Conservation (phyloP, 768 basidiomycete genomes). For the Boletales sp. region DNA sequence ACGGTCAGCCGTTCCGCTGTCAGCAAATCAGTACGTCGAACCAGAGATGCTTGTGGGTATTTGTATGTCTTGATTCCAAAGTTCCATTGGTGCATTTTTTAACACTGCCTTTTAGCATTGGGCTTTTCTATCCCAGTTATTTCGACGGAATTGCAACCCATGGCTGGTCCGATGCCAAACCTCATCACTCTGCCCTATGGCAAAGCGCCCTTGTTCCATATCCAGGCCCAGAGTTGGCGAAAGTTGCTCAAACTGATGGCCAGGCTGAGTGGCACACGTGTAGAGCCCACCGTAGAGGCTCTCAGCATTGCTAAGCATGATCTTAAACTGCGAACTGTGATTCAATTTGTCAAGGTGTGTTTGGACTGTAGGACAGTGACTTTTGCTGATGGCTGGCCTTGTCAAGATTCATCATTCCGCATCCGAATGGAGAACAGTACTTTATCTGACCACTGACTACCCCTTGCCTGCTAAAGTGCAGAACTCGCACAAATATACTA, state of each 20-base stretch:
- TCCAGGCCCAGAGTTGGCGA: conserved; percentile 74
- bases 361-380: background rate
- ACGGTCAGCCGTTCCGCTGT: conserved; percentile 10
- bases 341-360: conserved; percentile 76
- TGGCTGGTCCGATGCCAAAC: conserved; percentile 60
- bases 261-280: conserved; percentile 59
- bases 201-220: conserved; percentile 61
- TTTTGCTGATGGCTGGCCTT: conserved; percentile 3
- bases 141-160: conserved; percentile 40
- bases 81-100: background rate
- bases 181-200: conserved; percentile 73
- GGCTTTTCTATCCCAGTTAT: conserved; percentile 63
- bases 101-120: conserved; percentile 47
- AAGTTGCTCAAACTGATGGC: conserved; percentile 74
- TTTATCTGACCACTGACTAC: conserved; percentile 77
- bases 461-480: conserved; percentile 48
- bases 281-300: conserved; percentile 71
- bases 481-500: conserved; percentile 46
- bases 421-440: conserved; percentile 64
- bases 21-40: conserved; percentile 50
- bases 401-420: conserved; percentile 56
- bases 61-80: conserved; percentile 46
- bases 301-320: conserved; percentile 53
- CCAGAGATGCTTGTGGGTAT: conserved; percentile 54
- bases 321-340: conserved; percentile 63